These are phyloP conservation scores for Zostera marina DNA, from an alignment of 116 monocot genomes.

Conservation along the genomic window DNA sequence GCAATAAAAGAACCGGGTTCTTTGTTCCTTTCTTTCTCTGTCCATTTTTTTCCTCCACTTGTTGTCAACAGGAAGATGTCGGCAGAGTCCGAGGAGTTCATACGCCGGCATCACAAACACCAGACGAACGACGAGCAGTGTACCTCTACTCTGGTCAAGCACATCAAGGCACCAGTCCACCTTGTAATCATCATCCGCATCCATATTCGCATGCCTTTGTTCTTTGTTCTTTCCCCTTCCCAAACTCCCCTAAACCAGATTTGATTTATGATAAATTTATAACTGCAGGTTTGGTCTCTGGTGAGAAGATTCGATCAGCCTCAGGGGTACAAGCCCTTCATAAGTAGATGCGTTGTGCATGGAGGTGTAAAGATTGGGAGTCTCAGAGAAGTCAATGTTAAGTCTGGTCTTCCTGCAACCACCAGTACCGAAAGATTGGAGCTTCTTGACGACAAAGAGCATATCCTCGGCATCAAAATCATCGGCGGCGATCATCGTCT, in stretches of 20 bases:
- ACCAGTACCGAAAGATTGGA: constrained; percentile 57
- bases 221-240: background rate
- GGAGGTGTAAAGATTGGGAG: constrained; percentile 36
- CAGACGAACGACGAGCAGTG: constrained; percentile 56
- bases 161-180: constrained; percentile 65
- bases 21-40: too few relatives aligned
- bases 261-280: background rate
- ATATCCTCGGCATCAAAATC: constrained; percentile 36
- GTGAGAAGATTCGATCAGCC: constrained; percentile 59
- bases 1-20: too few relatives aligned
- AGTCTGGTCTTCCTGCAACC: constrained; percentile 54
- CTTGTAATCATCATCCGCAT: constrained; percentile 29
- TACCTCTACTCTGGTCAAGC: constrained; percentile 50
- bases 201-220: too few relatives aligned
- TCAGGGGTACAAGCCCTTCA: constrained; percentile 62
- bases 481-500: constrained; percentile 58
- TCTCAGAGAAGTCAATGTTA: constrained; percentile 41
- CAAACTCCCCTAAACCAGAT: background rate
- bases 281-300: constrained; percentile 42
- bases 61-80: constrained; percentile 1
- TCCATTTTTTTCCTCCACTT: background rate
- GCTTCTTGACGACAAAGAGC: constrained; percentile 43
- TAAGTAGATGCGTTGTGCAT: constrained; percentile 40
- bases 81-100: constrained; percentile 34
- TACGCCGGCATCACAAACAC: constrained; percentile 51